Conservation (phyloP, 169 alveolate species). For the Babesia bovis region DNA sequence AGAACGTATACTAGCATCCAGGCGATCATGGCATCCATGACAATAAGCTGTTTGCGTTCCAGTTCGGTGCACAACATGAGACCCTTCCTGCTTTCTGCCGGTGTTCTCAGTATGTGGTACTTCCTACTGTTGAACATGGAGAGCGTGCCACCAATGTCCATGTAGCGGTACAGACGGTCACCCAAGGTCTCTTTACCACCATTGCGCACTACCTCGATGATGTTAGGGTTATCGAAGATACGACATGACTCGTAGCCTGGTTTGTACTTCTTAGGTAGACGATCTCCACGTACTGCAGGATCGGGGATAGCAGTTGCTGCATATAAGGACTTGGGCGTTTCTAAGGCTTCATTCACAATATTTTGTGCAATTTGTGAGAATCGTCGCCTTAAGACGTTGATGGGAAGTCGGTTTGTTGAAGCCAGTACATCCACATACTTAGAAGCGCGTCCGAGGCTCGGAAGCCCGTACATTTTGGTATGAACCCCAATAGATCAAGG, state of each 20-base stretch:
- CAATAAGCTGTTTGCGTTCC: conserved; percentile 43
- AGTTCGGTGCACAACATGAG: conserved; percentile 48
- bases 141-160: conserved; percentile 59
- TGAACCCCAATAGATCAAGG: too few species aligned
- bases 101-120: conserved; percentile 46
- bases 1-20: conserved; percentile 16
- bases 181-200: conserved; percentile 46
- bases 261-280: conserved; percentile 17
- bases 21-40: conserved; percentile 25
- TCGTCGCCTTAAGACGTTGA: background rate
- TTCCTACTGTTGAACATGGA: conserved; percentile 61
- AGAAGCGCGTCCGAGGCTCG: conserved; percentile 7
- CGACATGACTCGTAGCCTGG: conserved; percentile 64
- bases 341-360: background rate
- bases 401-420: background rate
- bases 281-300: conserved; percentile 17
- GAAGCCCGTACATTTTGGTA: conserved; percentile 7
- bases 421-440: background rate
- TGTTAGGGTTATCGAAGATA: conserved; percentile 67
- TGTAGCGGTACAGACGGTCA: conserved; percentile 47
- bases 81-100: conserved; percentile 46
- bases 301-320: conserved; percentile 44
- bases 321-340: conserved; percentile 32
- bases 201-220: conserved; percentile 20
- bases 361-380: conserved; percentile 11